A percentile compares a stretch with the other conserved stretches of the same genome.
phyloP scores from a whole-genome alignment of 352 stramenopile genomes.

The Pythium volutum region DNA sequence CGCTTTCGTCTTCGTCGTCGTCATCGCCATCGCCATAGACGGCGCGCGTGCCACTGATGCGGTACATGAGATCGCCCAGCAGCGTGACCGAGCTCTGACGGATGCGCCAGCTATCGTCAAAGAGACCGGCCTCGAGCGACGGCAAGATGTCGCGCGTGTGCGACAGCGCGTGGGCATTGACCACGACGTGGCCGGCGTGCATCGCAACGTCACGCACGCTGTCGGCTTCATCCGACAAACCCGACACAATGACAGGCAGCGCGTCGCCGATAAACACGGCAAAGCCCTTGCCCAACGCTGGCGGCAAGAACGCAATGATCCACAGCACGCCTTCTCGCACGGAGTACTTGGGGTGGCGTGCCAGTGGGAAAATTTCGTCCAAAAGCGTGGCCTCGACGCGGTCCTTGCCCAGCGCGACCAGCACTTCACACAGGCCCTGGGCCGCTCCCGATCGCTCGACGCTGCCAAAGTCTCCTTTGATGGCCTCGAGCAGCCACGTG shows the following conservation, averaged over 20 bases:
- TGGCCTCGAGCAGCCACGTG: slow-evolving; percentile 95
- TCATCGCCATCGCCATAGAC: slow-evolving; percentile 64
- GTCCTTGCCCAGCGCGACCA: slow-evolving; percentile 82
- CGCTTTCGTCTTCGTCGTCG: slow-evolving; percentile 85
- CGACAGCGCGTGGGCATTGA: slow-evolving; percentile 95
- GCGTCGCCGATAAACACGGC: slow-evolving; percentile 92
- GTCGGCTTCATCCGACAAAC: slow-evolving; percentile 98
- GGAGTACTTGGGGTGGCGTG: slow-evolving; percentile 91
- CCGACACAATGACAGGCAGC: slow-evolving; percentile 95
- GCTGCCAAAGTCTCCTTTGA: slow-evolving; percentile 93
- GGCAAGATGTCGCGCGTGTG: slow-evolving; percentile 98
- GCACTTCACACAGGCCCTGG: slow-evolving; percentile 97
- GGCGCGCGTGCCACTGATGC: slow-evolving; percentile 96
- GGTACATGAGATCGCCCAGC: slow-evolving; percentile 95
- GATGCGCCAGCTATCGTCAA: slow-evolving; percentile 98
- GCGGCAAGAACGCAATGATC: slow-evolving; percentile 98
- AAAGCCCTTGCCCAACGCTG: slow-evolving; percentile 93
- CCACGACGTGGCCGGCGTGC: slow-evolving; percentile 97
- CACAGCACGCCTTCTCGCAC: slow-evolving; percentile 98
- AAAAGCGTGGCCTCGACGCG: slow-evolving; percentile 70
- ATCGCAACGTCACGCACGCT: slow-evolving; percentile 96
- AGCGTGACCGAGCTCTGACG: slow-evolving; percentile 96
- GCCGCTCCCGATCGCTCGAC: slow-evolving; percentile 98
- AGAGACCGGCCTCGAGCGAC: slow-evolving; percentile 94
- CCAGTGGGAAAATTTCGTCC: slow-evolving; percentile 95